A percentile compares a stretch with the other conserved stretches of the same genome.
These are phyloP conservation scores for Tuber borchii DNA, from an alignment of 495 filamentous ascomycete species.

Conservation along the genomic window DNA sequence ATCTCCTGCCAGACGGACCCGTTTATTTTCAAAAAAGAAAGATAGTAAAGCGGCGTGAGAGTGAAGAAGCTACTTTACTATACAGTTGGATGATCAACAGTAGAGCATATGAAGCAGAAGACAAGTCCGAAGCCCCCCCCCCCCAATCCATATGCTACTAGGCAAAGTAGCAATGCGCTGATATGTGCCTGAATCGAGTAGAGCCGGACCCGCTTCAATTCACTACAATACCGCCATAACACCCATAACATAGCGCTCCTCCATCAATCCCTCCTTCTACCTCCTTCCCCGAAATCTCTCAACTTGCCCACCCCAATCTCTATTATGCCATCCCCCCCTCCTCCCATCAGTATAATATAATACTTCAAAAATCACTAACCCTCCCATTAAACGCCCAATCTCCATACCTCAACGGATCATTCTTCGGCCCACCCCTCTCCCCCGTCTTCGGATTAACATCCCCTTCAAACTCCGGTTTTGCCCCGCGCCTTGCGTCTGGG, in stretches of 20 bases:
- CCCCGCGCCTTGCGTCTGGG: conserved; percentile 63
- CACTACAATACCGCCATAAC: not conserved
- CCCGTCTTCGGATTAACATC: conserved; percentile 90
- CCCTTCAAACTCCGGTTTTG: conserved; percentile 87
- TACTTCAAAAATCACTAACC: conserved; percentile 79
- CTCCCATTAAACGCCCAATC: conserved; percentile 97
- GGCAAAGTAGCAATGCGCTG: not conserved
- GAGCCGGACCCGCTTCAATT: not conserved
- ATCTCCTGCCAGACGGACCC: not conserved
- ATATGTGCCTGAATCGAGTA: not conserved
- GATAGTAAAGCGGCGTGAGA: not conserved
- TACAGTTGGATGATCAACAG: not conserved
- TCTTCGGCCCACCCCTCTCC: conserved; percentile 96
- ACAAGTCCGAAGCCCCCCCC: not conserved
- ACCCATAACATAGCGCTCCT: not conserved
- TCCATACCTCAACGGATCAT: conserved; percentile 75
- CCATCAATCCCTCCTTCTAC: not conserved
- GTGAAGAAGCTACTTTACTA: not conserved
- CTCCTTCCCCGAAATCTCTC: not conserved
- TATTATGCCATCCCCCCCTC: not conserved
- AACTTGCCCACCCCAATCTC: not conserved
- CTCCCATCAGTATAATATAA: too few relatives aligned
- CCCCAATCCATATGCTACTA: not conserved
- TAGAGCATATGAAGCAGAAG: not conserved
- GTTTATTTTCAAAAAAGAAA: not conserved